phyloP scores from a whole-genome alignment of 495 filamentous ascomycete genomes.

The Trichoderma erinaceum region DNA sequence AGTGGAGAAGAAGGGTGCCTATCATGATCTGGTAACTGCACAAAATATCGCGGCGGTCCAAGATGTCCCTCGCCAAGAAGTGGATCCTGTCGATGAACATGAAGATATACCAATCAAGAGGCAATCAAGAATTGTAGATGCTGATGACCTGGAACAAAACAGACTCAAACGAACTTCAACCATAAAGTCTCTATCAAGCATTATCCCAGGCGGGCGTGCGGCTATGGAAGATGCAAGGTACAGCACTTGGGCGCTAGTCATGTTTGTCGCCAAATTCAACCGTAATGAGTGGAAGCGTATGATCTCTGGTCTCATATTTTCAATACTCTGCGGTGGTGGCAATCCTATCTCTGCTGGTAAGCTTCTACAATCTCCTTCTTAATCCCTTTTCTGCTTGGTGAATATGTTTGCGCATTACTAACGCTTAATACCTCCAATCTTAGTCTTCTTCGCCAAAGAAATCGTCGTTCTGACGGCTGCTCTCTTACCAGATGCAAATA shows the following conservation, averaged over 20 bases:
- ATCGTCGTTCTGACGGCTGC: slow-evolving; percentile 50
- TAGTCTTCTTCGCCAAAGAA: slow-evolving; percentile 78
- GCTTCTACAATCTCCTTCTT: not conserved
- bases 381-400: not conserved
- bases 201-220: slow-evolving; percentile 41
- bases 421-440: slow-evolving; percentile 41
- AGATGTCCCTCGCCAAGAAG: slow-evolving; percentile 36
- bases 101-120: slow-evolving; percentile 44
- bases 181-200: slow-evolving; percentile 53
- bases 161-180: slow-evolving; percentile 51
- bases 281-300: slow-evolving; percentile 64
- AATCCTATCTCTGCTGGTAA: slow-evolving; percentile 71
- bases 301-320: slow-evolving; percentile 68
- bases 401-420: slow-evolving; percentile 44
- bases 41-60: slow-evolving; percentile 66
- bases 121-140: slow-evolving; percentile 33
- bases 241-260: slow-evolving; percentile 73
- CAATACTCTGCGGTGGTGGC: slow-evolving; percentile 72
- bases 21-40: slow-evolving; percentile 72
- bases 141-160: slow-evolving; percentile 46
- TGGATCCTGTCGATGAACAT: slow-evolving; percentile 36
- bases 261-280: slow-evolving; percentile 80
- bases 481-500: slow-evolving; percentile 38
- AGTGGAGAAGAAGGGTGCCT: slow-evolving; percentile 54
- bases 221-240: slow-evolving; percentile 37